Evolutionary conservation across 768 basidiomycete species (phyloP).

Genomic region (Agaricus blazei): DNA sequence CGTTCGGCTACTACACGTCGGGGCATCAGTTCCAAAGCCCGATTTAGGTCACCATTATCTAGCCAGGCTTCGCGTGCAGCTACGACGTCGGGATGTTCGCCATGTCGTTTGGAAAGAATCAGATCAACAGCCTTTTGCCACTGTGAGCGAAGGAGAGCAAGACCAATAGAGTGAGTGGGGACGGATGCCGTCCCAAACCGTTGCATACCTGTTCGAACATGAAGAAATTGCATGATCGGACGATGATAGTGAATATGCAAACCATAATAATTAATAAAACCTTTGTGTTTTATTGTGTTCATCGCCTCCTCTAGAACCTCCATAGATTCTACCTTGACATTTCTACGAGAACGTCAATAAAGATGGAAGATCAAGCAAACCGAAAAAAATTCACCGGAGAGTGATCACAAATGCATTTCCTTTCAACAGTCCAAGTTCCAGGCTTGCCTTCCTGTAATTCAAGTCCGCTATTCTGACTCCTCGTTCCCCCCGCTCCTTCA

Average conservation of each 20-base stretch:
- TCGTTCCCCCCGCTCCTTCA: constrained; percentile 77
- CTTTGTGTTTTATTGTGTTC: constrained; percentile 70
- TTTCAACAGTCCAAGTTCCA: constrained; percentile 95
- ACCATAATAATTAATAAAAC: constrained; percentile 99
- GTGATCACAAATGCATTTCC: constrained; percentile 96
- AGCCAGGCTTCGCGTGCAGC: constrained; percentile 85
- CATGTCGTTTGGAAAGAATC: constrained; percentile 77
- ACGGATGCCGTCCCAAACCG: constrained; percentile 96
- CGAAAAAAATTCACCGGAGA: constrained; percentile 57
- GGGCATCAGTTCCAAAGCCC: constrained; percentile 83
- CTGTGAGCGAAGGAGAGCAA: constrained; percentile 82
- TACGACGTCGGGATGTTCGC: constrained; percentile 90
- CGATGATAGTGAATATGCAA: constrained; percentile 4
- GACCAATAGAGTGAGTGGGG: constrained; percentile 91
- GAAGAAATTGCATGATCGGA: constrained; percentile 7
- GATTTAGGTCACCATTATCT: constrained; percentile 73
- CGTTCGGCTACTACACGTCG: constrained; percentile 91
- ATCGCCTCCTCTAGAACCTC: constrained; percentile 73
- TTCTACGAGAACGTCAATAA: constrained; percentile 40
- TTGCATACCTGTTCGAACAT: constrained; percentile 74
- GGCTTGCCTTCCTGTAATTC: constrained; percentile 71
- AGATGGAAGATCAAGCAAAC: neutral
- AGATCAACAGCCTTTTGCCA: constrained; percentile 86
- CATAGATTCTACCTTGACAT: constrained; percentile 72
- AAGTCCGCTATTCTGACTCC: constrained; percentile 88